Base-by-base conservation (phyloP, 805 yeast species). In the Yamadazyma phyllophila region DNA sequence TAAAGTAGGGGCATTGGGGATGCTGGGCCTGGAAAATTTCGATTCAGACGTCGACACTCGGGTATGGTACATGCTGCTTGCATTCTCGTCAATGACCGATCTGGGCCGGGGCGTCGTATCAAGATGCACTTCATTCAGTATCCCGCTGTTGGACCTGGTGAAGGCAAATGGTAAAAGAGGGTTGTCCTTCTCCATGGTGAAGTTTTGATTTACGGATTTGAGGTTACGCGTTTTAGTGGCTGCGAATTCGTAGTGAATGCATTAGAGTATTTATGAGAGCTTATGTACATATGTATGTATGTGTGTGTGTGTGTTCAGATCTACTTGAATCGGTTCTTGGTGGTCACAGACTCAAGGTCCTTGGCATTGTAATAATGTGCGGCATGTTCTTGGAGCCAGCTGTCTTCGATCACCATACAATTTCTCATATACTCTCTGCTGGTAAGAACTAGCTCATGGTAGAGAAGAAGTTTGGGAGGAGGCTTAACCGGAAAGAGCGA, bases 391-490 rank as follows among this genome's bases (percentile, higher is more conserved):
- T 61, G 61, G 12, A 91, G 63, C 94, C 96, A 87, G 39, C 69
- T 69, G 26, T 85, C 91, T 34, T 83, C 81, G 2, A 86, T 71
- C 0, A 89, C 80, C 63, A 87, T 78, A 57, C 90, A 82, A 53
- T 84, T 84, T 47, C 91, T 76, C 89, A 94, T 88, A 63, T 82
- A 92, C 66, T 91, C 97, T 60, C 84, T 88, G 20, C 89, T 78
- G 0, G 99, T 92, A 39, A 86, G 64, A 41, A 92, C 85, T 55
- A 92, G 68, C 49, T 92, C 95, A 57, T 90, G 89, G 61, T 88
- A 94, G 12, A 92, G 69, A 5, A 94, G 71, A 44, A 80, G 69
- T 51, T 80, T 84, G 2, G 91, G 84, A 0, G 90, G 91, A 15
- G 94, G 95, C 47, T 80, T 82, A 10, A 69, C 66, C 10, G 73